Conservation (phyloP, 257 asterid genomes). For the Echites panduratus region DNA sequence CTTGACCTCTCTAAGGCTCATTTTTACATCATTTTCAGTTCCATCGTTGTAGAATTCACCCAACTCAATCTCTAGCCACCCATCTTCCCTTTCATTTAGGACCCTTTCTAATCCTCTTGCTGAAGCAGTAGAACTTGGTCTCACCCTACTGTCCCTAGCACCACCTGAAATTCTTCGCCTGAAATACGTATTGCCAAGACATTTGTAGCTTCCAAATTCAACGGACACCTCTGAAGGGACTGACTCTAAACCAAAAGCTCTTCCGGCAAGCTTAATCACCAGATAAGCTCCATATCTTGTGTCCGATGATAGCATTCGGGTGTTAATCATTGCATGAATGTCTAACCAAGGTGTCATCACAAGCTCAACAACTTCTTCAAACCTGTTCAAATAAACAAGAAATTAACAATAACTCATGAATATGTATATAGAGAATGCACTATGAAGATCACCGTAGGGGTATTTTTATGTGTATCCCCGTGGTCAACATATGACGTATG, state of each 20-base stretch:
- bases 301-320: conserved; percentile 40
- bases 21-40: conserved; percentile 38
- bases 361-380: conserved; percentile 32
- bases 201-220: conserved; percentile 30
- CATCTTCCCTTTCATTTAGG: conserved; percentile 42
- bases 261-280: conserved; percentile 36
- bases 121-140: background rate
- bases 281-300: conserved; percentile 62
- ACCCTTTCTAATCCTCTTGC: conserved; percentile 12
- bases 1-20: conserved; percentile 51
- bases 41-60: conserved; percentile 58
- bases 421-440: too few species aligned
- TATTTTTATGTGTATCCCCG: too few species aligned
- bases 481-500: too few species aligned
- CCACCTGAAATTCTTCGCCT: conserved; percentile 12
- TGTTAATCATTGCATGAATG: conserved; percentile 38
- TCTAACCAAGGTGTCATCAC: conserved; percentile 53
- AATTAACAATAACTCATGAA: background rate
- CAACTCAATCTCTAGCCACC: conserved; percentile 70
- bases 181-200: conserved; percentile 19
- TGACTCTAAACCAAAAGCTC: conserved; percentile 55
- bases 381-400: conserved; percentile 14
- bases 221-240: conserved; percentile 41
- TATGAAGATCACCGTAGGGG: too few species aligned
- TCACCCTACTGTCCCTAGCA: background rate